Conservation (phyloP, 2,329 filamentous ascomycete species). For the Exserohilum turcica region DNA sequence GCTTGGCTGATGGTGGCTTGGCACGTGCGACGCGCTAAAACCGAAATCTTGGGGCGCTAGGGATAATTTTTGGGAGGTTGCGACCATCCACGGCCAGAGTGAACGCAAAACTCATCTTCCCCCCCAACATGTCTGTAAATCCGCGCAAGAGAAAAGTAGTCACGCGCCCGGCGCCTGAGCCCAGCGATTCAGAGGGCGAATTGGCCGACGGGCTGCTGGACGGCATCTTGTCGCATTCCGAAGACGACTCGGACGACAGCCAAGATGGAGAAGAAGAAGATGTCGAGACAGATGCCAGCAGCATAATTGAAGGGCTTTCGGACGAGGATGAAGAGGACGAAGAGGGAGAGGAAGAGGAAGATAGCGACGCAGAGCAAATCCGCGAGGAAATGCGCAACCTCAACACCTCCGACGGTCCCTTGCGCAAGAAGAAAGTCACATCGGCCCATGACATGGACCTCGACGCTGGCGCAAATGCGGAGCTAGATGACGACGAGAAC, state of each 20-base stretch:
- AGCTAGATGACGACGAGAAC: constrained; percentile 38
- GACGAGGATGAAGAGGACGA: constrained; percentile 42
- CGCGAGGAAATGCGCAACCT: constrained; percentile 52
- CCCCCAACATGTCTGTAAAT: constrained; percentile 49
- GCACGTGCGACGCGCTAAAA: constrained; percentile 22
- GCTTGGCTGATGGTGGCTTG: constrained; percentile 13
- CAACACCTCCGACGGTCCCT: constrained; percentile 41
- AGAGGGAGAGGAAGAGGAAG: constrained; percentile 42
- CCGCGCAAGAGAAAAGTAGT: constrained; percentile 56
- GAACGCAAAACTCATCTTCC: constrained; percentile 4
- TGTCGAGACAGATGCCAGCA: constrained; percentile 39
- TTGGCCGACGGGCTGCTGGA: constrained; percentile 49
- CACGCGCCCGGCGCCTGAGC: constrained; percentile 40
- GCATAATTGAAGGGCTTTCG: constrained; percentile 39
- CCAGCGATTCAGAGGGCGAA: constrained; percentile 43
- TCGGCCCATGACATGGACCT: constrained; percentile 24
- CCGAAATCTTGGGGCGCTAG: constrained; percentile 35
- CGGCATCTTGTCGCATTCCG: constrained; percentile 51
- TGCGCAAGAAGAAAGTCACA: constrained; percentile 22
- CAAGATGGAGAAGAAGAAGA: constrained; percentile 20
- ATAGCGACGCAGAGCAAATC: constrained; percentile 51
- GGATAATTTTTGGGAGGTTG: constrained; percentile 25
- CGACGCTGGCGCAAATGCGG: constrained; percentile 27
- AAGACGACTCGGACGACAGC: constrained; percentile 45
- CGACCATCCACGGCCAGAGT: constrained; percentile 3